Base-by-base conservation (phyloP, 495 filamentous ascomycete species). In the Penicillium riverlandense region DNA sequence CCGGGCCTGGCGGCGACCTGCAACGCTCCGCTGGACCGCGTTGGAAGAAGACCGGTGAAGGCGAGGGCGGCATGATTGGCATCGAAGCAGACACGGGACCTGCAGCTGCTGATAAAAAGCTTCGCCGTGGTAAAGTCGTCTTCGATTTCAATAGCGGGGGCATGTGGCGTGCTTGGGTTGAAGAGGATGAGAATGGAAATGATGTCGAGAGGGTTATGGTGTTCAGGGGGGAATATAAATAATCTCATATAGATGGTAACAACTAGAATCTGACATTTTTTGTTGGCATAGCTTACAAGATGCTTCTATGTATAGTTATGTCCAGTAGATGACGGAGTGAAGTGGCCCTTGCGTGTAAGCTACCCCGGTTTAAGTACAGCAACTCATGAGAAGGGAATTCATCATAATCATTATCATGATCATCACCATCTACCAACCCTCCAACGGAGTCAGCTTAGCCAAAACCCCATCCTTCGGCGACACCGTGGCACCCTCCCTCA, bases 71-170 rank as follows among this genome's bases (percentile, higher is more conserved):
- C 0, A 84, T 95, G 37, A 95, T 96, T 50, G 90, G 88, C 0
- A 85, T 95, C 40, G 88, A 95, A 48, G 65, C 76, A 6, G 65
- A 73, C 3, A 61, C 80, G 12, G 53, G 50, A 6, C 36, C 35
- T 12, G 37, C 38, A 16, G 35, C 45, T 50, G 14, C 27, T 38
- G 38, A 32, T 38, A 58, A 27, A 58, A 74, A n/a, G 57, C 12
- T 56, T 35, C 54, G 46, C 40, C 44, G 70, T 45, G 76, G 75
- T 0, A 65, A 68, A 35, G 70, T 89, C n/a, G 69, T 86, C 27
- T 80, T 75, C 40, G 85, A 88, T 53, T 87, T 85, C 60, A 95
- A 96, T 58, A 95, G 86, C 53, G 85, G 83, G 4, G 90, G 90
- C 0, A 91, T 96, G 87, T 94, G 87, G 64, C 72, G 89, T 28